Percentiles rank a stretch among this genome's conserved stretches.
Conservation (phyloP, 768 basidiomycete species). For the Sistotremastrum niveocremeum region DNA sequence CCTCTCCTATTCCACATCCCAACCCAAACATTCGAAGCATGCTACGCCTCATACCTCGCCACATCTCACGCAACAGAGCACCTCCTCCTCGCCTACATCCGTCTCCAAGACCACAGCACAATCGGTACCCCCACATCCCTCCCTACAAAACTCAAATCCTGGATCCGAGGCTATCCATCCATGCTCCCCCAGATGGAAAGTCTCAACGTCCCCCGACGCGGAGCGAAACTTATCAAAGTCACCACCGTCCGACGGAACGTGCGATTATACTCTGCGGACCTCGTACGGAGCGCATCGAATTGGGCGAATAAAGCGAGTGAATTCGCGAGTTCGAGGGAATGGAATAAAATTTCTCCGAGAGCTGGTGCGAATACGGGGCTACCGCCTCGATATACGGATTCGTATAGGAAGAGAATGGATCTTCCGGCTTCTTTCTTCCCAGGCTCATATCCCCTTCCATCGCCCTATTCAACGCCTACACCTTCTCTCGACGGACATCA, state of each 20-base stretch:
- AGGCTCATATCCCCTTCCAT: neutral
- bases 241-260: slow-evolving; percentile 70
- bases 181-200: slow-evolving; percentile 55
- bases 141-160: slow-evolving; percentile 78
- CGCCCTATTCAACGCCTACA: slow-evolving; percentile 5
- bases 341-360: slow-evolving; percentile 54
- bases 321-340: slow-evolving; percentile 53
- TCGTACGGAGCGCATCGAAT: slow-evolving; percentile 50
- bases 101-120: slow-evolving; percentile 47
- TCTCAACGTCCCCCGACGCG: slow-evolving; percentile 47
- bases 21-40: slow-evolving; percentile 32
- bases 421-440: slow-evolving; percentile 50
- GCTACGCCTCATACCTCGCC: slow-evolving; percentile 63
- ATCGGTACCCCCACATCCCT: slow-evolving; percentile 10
- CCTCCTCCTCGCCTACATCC: slow-evolving; percentile 78
- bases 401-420: slow-evolving; percentile 66
- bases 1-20: slow-evolving; percentile 81
- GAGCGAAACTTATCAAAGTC: slow-evolving; percentile 65
- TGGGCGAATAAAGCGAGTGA: slow-evolving; percentile 36
- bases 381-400: slow-evolving; percentile 57
- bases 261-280: slow-evolving; percentile 75
- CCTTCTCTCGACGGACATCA: slow-evolving; percentile 19
- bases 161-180: slow-evolving; percentile 81
- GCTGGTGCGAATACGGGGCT: slow-evolving; percentile 29
- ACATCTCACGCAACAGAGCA: slow-evolving; percentile 86